These are phyloP conservation scores for Chytriomyces hyalinus DNA, from an alignment of 192 early-diverging fungal species.

Conservation along the genomic window DNA sequence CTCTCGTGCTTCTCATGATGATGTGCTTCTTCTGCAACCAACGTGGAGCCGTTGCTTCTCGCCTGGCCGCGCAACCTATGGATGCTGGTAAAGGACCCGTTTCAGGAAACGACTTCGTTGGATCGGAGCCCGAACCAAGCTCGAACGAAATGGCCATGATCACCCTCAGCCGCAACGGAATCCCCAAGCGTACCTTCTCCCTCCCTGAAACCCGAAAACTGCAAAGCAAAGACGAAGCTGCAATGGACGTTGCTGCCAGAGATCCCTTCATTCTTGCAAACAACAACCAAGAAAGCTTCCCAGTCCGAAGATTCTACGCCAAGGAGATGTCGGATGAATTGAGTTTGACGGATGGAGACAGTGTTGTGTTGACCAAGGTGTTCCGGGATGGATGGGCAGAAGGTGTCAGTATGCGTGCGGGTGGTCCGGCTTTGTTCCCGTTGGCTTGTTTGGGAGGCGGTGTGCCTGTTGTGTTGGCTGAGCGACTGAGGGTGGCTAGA, in stretches of 20 bases:
- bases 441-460: conserved; percentile 49
- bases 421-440: conserved; percentile 51
- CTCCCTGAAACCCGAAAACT: conserved; percentile 30
- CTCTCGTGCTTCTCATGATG: conserved; percentile 3
- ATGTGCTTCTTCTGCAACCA: conserved; percentile 34
- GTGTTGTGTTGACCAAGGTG: conserved; percentile 40
- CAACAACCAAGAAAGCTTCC: conserved; percentile 41
- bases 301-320: conserved; percentile 40
- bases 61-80: not conserved
- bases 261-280: conserved; percentile 42
- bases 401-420: conserved; percentile 45
- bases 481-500: conserved; percentile 23
- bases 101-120: not conserved
- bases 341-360: conserved; percentile 43
- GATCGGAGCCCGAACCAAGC: not conserved
- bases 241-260: conserved; percentile 22
- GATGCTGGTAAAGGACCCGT: not conserved
- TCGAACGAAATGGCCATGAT: conserved; percentile 31
- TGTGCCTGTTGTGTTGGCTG: conserved; percentile 45
- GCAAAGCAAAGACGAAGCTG: conserved; percentile 17
- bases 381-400: conserved; percentile 50
- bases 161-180: conserved; percentile 26
- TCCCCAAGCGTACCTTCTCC: conserved; percentile 33
- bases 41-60: conserved; percentile 20
- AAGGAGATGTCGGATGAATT: conserved; percentile 44